These are phyloP conservation scores for Monosiga brevicollis DNA, from an alignment of 78 protist species.

Conservation along the genomic window DNA sequence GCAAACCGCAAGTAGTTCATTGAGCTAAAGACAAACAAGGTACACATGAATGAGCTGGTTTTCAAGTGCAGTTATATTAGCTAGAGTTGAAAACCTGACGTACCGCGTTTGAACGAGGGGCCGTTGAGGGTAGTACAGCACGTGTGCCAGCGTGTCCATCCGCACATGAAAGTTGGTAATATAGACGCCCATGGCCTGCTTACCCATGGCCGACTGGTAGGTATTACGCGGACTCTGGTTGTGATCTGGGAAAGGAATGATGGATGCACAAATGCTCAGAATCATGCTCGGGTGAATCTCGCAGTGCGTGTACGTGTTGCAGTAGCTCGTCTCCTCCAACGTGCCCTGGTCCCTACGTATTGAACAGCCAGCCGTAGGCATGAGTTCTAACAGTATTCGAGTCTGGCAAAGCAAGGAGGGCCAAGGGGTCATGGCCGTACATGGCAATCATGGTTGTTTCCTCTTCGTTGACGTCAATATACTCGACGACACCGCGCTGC, in stretches of 20 bases:
- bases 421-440: constrained; percentile 37
- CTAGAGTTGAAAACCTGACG: no score
- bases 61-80: background rate
- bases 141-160: constrained; percentile 96
- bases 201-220: constrained; percentile 99
- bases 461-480: constrained; percentile 92
- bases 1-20: constrained; percentile 89
- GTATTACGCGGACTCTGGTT: constrained; percentile 99
- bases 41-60: background rate
- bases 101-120: constrained; percentile 90
- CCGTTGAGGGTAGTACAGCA: constrained; percentile 97
- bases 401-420: background rate
- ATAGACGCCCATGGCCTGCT: constrained; percentile 97
- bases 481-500: constrained; percentile 82
- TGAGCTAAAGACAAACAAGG: constrained; percentile 23
- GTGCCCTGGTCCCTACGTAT: no score
- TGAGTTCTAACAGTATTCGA: no score
- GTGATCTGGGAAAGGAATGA: constrained; percentile 99
- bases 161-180: constrained; percentile 90
- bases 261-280: constrained; percentile 96
- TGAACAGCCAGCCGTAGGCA: no score
- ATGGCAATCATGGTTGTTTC: constrained; percentile 87
- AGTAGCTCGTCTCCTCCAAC: background rate
- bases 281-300: constrained; percentile 99
- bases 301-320: constrained; percentile 89